Evolutionary conservation across 1,139 yeast genomes (phyloP), one percentile per base, ranked within the genome.

Genomic region (Protomyces inundatus): DNA sequence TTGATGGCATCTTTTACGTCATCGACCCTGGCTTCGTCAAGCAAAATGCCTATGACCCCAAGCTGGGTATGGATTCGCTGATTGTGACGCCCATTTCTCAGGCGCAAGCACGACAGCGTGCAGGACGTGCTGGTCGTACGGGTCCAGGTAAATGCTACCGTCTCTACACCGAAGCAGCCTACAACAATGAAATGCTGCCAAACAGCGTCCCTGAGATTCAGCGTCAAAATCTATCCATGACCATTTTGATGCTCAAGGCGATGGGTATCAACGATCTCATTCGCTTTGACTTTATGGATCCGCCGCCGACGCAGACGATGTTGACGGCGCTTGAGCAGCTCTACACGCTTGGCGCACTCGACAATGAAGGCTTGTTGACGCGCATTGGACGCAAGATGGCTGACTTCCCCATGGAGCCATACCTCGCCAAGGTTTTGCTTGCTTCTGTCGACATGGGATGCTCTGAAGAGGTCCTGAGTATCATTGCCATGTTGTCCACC

Each of bases 81-180:
- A 86, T 87, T 12, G 90, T 90, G 0, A 84, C 84, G 0, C 93
- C 96, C 0, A 90, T 97, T 69, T 91, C 98, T 0, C 82, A 87
- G 67, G 98, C 98, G 0, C 89, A 96, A 42, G 97, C 97, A 0
- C 91, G 90, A 69, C 99, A 93, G 76, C 78, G 99, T 67, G 95
- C 97, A 0, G 98, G 98, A 65, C 83, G 98, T 76, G 98, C 98
- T 0, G 98, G 98, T 6, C 85, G 98, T 77, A 88, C 90, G 4
- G 96, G 96, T 0, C 96, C 98, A 0, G 98, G 98, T 0, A 90
- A 90, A 73, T 93, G 98, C 73, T 95, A 86, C 73, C 76, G 98
- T 57, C 77, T 95, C 33, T 93, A 82, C 72, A 91, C 98, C 0
- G 90, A 89, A 73, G 85, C 93, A 85, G 86, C 96, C 0, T 93